phyloP scores from a whole-genome alignment of 2,329 filamentous ascomycete species.

The Colletotrichum graminicola region DNA sequence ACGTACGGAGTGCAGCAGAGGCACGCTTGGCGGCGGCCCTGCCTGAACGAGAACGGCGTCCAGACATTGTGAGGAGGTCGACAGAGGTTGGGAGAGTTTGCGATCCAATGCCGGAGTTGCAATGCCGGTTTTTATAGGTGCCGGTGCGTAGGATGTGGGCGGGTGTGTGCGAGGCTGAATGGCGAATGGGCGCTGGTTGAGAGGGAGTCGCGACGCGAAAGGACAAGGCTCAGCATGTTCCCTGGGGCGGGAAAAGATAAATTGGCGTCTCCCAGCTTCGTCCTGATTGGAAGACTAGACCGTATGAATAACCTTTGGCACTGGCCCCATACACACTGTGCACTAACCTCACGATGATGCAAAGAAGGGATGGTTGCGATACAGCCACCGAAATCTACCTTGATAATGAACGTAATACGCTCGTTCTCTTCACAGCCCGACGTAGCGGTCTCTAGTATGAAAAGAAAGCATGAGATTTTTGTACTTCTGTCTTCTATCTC shows the following conservation, averaged over 20 bases:
- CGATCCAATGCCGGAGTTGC: constrained; percentile 5
- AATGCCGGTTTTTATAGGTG: constrained; percentile 10
- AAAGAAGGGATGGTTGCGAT: neutral
- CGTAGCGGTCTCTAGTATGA: accelerated
- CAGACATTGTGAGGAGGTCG: constrained; percentile 31
- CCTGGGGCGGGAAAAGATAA: constrained; percentile 30
- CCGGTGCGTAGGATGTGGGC: neutral
- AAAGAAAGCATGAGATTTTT: neutral
- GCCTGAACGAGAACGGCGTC: constrained; percentile 56
- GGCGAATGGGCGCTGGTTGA: constrained; percentile 26
- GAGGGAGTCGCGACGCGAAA: constrained; percentile 41
- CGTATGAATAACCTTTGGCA: accelerated
- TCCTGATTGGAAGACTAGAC: neutral
- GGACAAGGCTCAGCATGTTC: constrained; percentile 20
- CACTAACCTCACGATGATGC: neutral
- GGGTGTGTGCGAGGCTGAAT: constrained; percentile 29
- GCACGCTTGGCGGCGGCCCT: constrained; percentile 67
- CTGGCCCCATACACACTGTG: neutral
- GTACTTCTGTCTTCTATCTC: constrained; percentile 6
- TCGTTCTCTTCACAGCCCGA: neutral
- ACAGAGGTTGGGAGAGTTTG: neutral
- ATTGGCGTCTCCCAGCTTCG: neutral
- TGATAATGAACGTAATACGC: too few relatives aligned
- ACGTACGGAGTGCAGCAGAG: constrained; percentile 65
- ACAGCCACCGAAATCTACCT: neutral